Base-by-base conservation (phyloP, 139 green algal genomes). In the Coelastrella sp. region DNA sequence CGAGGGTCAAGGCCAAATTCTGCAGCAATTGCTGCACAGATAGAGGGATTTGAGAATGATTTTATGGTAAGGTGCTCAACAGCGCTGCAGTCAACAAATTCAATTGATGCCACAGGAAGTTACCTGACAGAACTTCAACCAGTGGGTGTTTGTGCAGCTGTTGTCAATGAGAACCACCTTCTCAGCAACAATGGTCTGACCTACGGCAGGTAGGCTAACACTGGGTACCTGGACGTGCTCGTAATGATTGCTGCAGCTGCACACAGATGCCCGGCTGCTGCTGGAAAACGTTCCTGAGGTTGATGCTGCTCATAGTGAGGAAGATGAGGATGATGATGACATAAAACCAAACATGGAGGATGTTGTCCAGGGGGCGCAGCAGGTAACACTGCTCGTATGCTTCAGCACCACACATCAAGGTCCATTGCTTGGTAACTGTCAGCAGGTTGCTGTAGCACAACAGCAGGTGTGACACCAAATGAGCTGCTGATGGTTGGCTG, bases 21-120 rank as follows among this genome's bases (percentile, higher is more conserved):
- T 10, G 93, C 93, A 63, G 92, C 92, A 65, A 93, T 96, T 14
- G 93, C 93, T 60, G 82, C 89, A n/a, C 80, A 91, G 75, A 95
- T 95, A 89, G 93, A 96, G 88, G 93, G 93, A 85, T 96, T 96
- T 82, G 93, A 95, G 56, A 92, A 93, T 84, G 93, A 96, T 60
- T 96, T 96, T 87, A 90, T 94, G 92, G 93, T 95, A 86, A 17
- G 93, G 63, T 17, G 10, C 10, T n/a, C 35, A 84, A 63, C 78
- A 70, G 22, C n/a, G n/a, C n/a, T n/a, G 49, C 56, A 84, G 78
- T 15, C 8, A 20, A 8, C 49, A 65, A 5, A 60, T 24, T 60
- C 75, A 12, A n/a, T n/a, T n/a, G n/a, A n/a, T n/a, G n/a, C n/a
- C n/a, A n/a, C n/a, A n/a, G n/a, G n/a, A n/a, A n/a, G 35, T 49